Evolutionary conservation across 1,139 yeast species (phyloP).

Genomic region (Hyphopichia fennica): DNA sequence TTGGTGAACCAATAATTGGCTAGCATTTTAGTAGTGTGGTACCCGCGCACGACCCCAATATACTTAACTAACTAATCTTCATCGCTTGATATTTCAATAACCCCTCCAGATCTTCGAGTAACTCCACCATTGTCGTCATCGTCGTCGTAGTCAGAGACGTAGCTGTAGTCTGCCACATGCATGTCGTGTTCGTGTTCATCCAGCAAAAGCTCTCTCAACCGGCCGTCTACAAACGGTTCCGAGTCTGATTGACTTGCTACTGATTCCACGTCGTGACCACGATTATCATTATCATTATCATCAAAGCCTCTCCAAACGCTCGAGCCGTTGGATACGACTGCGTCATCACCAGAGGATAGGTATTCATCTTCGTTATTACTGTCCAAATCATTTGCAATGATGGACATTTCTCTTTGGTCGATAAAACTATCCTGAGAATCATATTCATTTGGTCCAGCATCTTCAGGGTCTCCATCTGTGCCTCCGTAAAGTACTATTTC

Average conservation of each 20-base stretch:
- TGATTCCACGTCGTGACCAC: neutral
- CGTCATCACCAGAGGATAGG: conserved; percentile 5
- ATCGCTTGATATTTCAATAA: conserved; percentile 3
- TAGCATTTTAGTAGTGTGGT: neutral
- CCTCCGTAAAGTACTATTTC: conserved; percentile 16
- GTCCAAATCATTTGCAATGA: conserved; percentile 10
- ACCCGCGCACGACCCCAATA: neutral
- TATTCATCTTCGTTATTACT: conserved; percentile 7
- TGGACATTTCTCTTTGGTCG: conserved; percentile 18
- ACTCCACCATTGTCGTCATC: neutral
- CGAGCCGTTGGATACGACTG: neutral
- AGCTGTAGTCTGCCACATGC: neutral
- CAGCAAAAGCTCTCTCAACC: conserved; percentile 7
- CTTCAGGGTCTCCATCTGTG: conserved; percentile 13
- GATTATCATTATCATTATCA: conserved; percentile 7
- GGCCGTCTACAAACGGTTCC: conserved; percentile 7
- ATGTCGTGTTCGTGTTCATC: conserved; percentile 2
- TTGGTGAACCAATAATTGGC: conserved; percentile 1
- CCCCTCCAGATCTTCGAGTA: neutral
- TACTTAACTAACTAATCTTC: no score
- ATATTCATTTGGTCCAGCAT: conserved; percentile 12
- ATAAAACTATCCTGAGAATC: conserved; percentile 32
- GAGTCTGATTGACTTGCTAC: neutral
- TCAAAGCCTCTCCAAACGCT: conserved; percentile 8
- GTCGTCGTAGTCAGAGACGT: neutral